phyloP scores from a whole-genome alignment of 495 filamentous ascomycete species.

The Aspergillus ostianus region DNA sequence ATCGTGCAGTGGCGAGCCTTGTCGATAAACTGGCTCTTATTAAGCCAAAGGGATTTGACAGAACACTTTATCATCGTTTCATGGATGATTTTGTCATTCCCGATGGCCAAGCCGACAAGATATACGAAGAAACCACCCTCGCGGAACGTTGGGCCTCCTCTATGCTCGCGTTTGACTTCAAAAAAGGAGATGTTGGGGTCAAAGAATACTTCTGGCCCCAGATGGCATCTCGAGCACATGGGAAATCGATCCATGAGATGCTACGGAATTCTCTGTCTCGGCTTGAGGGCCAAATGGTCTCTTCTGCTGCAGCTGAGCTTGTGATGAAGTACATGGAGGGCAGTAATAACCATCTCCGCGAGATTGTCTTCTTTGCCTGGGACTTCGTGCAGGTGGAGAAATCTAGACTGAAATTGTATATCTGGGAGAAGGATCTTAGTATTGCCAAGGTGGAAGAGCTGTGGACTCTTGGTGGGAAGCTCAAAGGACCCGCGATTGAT shows the following conservation, averaged over 20 bases:
- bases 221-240: neutral
- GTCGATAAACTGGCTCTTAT: constrained; percentile 1
- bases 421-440: neutral
- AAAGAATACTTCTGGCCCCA: constrained; percentile 4
- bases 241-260: neutral
- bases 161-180: constrained; percentile 3
- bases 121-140: neutral
- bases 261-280: neutral
- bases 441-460: neutral
- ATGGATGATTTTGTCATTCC: constrained; percentile 1
- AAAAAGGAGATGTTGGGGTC: neutral
- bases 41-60: neutral
- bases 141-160: neutral
- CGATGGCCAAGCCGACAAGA: neutral
- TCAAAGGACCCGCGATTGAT: constrained; percentile 1
- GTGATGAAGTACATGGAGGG: constrained; percentile 1
- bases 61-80: neutral
- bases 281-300: neutral
- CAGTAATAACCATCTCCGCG: neutral
- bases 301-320: neutral
- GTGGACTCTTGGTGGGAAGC: constrained; percentile 5
- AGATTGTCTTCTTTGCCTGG: neutral
- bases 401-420: constrained; percentile 3
- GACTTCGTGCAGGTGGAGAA: neutral
- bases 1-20: neutral